Conservation (phyloP, 345 rosid genomes). For the Hibiscus syriacus region DNA sequence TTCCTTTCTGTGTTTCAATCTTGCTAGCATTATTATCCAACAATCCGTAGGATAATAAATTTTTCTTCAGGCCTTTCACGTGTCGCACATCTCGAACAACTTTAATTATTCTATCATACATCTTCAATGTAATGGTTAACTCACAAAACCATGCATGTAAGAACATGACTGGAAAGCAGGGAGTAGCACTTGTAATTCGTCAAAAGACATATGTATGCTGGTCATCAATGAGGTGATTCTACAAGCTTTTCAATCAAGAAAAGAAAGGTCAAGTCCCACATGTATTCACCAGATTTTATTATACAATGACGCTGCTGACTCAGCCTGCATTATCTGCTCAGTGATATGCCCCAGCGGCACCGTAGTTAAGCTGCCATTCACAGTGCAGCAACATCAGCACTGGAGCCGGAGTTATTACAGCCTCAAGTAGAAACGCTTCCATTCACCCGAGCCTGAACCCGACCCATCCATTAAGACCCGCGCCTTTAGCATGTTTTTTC, state of each 20-base stretch:
- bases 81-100: too few species aligned
- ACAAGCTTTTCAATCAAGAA: not conserved
- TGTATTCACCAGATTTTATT: conserved; percentile 19
- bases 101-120: too few species aligned
- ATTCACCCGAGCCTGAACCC: conserved; percentile 85
- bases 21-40: too few species aligned
- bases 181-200: too few species aligned
- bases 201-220: not conserved
- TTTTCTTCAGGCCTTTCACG: too few species aligned
- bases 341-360: conserved; percentile 51
- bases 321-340: conserved; percentile 66
- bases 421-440: conserved; percentile 91
- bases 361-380: conserved; percentile 64
- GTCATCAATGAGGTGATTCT: not conserved
- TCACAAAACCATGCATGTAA: not conserved
- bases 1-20: too few species aligned
- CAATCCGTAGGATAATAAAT: too few species aligned
- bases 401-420: conserved; percentile 51
- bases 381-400: conserved; percentile 51
- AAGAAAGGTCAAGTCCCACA: not conserved
- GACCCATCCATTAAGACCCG: conserved; percentile 75
- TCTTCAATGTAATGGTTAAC: too few species aligned
- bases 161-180: not conserved
- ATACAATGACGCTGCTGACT: conserved; percentile 85
- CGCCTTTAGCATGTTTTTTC: too few species aligned